phyloP scores from a whole-genome alignment of 2,329 filamentous ascomycete genomes.

The Ophiosphaerella herpotricha region DNA sequence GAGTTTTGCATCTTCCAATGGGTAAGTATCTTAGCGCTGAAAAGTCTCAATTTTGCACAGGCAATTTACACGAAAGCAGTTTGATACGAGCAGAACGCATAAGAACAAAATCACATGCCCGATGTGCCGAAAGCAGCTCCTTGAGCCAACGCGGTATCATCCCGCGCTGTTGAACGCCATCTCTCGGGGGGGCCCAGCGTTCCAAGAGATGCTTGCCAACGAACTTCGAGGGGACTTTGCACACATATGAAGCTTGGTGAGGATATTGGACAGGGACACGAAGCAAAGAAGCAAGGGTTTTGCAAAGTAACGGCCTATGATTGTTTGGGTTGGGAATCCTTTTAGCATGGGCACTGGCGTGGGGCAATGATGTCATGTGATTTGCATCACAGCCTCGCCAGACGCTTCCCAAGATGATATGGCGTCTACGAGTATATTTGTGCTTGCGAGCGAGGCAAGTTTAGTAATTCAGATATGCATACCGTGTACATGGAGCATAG shows the following conservation, averaged over 20 bases:
- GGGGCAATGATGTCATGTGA: slow-evolving; percentile 20
- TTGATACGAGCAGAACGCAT: slow-evolving; percentile 41
- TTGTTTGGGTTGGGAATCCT: no score
- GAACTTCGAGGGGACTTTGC: slow-evolving; percentile 24
- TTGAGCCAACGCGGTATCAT: slow-evolving; percentile 24
- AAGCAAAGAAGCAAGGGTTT: neutral
- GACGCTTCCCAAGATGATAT: slow-evolving; percentile 11
- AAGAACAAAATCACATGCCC: slow-evolving; percentile 46
- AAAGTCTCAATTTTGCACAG: no score
- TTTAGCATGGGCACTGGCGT: neutral
- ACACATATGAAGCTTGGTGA: slow-evolving; percentile 8
- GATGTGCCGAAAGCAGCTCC: slow-evolving; percentile 42
- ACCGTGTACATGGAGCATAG: neutral
- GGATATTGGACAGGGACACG: neutral
- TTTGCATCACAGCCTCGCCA: slow-evolving; percentile 11
- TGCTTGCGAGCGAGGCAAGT: no score
- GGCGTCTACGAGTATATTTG: neutral
- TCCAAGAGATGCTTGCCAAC: slow-evolving; percentile 20
- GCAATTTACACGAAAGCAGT: slow-evolving; percentile 11
- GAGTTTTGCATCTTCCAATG: slow-evolving; percentile 44
- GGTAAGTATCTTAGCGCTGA: slow-evolving; percentile 16
- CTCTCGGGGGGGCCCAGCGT: slow-evolving; percentile 14
- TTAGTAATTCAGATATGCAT: no score
- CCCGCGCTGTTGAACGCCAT: slow-evolving; percentile 14
- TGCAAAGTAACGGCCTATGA: neutral